These are phyloP conservation scores for Citeromyces matritensis DNA, from an alignment of 805 yeast species.

Conservation along the genomic window DNA sequence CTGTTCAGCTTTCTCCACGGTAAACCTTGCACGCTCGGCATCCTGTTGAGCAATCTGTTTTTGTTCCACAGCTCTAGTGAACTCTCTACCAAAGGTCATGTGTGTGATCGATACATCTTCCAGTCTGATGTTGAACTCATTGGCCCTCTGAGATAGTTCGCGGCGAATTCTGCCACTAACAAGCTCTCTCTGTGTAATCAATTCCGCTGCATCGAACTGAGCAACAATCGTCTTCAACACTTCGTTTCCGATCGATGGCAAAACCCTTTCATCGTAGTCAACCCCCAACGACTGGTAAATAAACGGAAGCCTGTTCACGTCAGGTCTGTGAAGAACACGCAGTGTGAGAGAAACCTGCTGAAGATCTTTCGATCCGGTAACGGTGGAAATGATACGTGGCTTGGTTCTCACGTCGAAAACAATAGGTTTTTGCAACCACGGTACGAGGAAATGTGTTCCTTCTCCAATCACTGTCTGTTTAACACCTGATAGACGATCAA, in stretches of 20 bases:
- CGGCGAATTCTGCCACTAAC: slow-evolving; percentile 81
- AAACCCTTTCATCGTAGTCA: slow-evolving; percentile 89
- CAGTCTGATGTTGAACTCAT: slow-evolving; percentile 77
- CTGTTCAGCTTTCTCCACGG: slow-evolving; percentile 94
- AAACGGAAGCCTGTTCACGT: slow-evolving; percentile 62
- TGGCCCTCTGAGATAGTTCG: slow-evolving; percentile 72
- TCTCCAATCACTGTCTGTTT: slow-evolving; percentile 83
- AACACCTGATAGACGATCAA: slow-evolving; percentile 85
- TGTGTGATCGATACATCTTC: slow-evolving; percentile 98
- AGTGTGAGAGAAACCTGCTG: slow-evolving; percentile 91
- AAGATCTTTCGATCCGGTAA: slow-evolving; percentile 93
- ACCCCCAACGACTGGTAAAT: slow-evolving; percentile 86
- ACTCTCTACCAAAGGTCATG: slow-evolving; percentile 92
- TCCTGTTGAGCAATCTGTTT: slow-evolving; percentile 99
- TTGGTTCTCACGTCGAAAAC: slow-evolving; percentile 89
- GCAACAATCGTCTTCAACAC: slow-evolving; percentile 83
- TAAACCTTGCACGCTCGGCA: slow-evolving; percentile 89
- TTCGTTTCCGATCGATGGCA: slow-evolving; percentile 88
- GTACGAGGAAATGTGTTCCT: slow-evolving; percentile 90
- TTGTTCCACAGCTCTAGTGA: slow-evolving; percentile 96
- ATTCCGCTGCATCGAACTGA: slow-evolving; percentile 90
- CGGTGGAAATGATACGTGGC: slow-evolving; percentile 85
- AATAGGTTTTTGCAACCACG: slow-evolving; percentile 92
- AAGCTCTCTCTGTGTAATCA: slow-evolving; percentile 92
- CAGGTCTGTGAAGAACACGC: slow-evolving; percentile 90